A percentile compares a stretch with the other conserved stretches of the same genome.
Evolutionary conservation across 345 rosid species (phyloP).

Genomic region (Angophora floribunda): DNA sequence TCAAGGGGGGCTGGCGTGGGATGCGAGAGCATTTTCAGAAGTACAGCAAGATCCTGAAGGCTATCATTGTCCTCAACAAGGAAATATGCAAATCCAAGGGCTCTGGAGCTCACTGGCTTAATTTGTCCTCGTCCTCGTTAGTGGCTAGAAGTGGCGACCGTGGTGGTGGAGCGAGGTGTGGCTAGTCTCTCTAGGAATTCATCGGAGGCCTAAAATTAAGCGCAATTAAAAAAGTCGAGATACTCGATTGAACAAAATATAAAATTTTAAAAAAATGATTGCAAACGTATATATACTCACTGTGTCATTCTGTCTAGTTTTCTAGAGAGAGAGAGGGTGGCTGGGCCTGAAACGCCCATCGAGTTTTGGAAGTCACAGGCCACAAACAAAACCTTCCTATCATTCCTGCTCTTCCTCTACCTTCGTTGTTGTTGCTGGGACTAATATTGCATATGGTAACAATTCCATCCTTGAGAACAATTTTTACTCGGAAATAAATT

Average conservation of each 20-base stretch:
- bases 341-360: no score
- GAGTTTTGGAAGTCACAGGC: no score
- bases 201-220: neutral
- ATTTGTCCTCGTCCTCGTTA: neutral
- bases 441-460: no score
- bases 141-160: neutral
- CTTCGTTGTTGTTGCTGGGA: no score
- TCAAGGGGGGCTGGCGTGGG: neutral
- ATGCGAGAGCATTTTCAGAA: neutral
- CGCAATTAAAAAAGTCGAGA: neutral
- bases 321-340: no score
- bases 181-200: neutral
- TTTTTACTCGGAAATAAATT: no score
- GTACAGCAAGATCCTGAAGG: slow-evolving; percentile 13
- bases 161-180: neutral
- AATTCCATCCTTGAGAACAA: no score
- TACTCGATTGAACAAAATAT: neutral
- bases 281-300: neutral
- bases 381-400: no score
- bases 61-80: slow-evolving; percentile 83
- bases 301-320: neutral
- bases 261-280: neutral
- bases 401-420: no score
- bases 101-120: slow-evolving; percentile 30
- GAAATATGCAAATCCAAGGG: slow-evolving; percentile 89